Evolutionary conservation across 1,139 yeast genomes (phyloP), one percentile per base, ranked within the genome.

Genomic region (Hanseniaspora uvarum): DNA sequence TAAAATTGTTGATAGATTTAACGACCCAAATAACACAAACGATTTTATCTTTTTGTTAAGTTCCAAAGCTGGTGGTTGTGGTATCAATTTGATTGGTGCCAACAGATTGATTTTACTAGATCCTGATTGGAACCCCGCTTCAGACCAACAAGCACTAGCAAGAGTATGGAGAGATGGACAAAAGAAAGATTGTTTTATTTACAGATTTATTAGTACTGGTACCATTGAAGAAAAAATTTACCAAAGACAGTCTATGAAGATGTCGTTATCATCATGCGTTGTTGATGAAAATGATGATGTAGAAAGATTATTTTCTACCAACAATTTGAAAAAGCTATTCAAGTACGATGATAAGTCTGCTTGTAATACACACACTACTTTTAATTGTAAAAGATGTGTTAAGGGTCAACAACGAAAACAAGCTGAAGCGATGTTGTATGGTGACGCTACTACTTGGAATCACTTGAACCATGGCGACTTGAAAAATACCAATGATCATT

Each of bases 81-180:
- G 99, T 68, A 87, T 92, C 64, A 92, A 92, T 65, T 76, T 92
- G 60, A 92, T 92, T 62, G 98, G 98, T 10, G 99, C 98, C 10
- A 92, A 94, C 62, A 75, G 98, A 58, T 73, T 92, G 58, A 79
- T 92, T 30, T 72, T 92, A 55, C 75, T 92, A 63, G 99, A 92
- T 65, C 98, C 98, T 0, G 98, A 94, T 68, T 92, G 98, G 98
- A 92, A 92, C 63, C 98, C 98, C 0, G 98, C 98, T 0, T 85
- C 96, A 2, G 98, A 92, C 66, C 98, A 92, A 66, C 98, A 92
- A 69, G 98, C 98, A 0, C 73, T 92, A 57, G 98, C 98, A 0
- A 78, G 98, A 67, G 96, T 92, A 3, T 92, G 98, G 98, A 83
- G 98, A 73, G 98, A 92, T 70, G 98, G 98, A 0, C 98, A 92